These are phyloP conservation scores for Boeremia exigua DNA, from an alignment of 2,329 filamentous ascomycete genomes.

Conservation along the genomic window DNA sequence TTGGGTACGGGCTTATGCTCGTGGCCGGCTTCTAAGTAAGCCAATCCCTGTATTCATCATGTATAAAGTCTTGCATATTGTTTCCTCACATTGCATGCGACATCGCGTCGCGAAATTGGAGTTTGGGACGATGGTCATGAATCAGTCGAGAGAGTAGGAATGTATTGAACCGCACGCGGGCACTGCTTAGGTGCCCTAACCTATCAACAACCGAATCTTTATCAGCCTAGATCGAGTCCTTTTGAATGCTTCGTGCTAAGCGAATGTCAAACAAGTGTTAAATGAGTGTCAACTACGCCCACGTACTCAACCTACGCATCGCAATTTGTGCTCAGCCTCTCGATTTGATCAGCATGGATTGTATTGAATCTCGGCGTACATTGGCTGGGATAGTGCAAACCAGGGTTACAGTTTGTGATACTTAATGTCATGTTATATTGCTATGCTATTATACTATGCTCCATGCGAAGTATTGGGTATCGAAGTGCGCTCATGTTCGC, in stretches of 20 bases:
- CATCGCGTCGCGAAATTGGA: conserved; percentile 2
- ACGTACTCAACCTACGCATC: too few relatives aligned
- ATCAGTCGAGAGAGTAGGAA: background rate
- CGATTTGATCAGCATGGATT: too few relatives aligned
- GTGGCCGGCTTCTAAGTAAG: conserved; percentile 66
- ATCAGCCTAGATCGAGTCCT: background rate
- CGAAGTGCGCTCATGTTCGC: background rate
- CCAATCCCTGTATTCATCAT: background rate
- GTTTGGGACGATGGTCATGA: background rate
- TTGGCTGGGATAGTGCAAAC: too few relatives aligned
- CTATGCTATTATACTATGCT: background rate
- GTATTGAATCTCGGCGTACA: too few relatives aligned
- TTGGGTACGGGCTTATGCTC: conserved; percentile 91
- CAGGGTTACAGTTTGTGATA: background rate
- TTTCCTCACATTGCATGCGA: conserved; percentile 8
- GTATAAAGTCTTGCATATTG: conserved; percentile 10
- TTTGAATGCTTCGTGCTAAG: background rate
- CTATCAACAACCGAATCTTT: background rate
- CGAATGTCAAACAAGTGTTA: too few relatives aligned
- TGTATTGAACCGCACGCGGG: background rate
- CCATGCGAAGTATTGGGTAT: background rate
- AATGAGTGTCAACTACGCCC: too few relatives aligned
- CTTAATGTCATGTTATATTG: background rate
- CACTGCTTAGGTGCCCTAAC: background rate
- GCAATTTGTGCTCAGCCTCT: too few relatives aligned